Evolutionary conservation across 441 rosid genomes (phyloP).

Genomic region (Eruca vesicaria): DNA sequence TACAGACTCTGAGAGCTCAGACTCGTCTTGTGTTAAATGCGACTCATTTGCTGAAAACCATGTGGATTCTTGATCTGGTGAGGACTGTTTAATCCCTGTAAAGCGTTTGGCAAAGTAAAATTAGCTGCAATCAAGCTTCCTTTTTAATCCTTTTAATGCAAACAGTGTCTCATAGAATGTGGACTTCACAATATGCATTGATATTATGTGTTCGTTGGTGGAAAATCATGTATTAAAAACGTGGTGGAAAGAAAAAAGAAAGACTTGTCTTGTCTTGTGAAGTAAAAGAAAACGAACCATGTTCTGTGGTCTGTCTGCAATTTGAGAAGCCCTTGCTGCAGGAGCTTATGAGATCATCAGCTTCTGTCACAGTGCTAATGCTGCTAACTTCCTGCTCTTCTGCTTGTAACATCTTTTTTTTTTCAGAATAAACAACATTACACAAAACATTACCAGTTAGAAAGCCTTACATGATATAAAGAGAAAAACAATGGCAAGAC

Average conservation of each 20-base stretch:
- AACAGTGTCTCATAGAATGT: constrained; percentile 3
- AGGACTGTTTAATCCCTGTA: constrained; percentile 40
- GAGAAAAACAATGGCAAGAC: background rate
- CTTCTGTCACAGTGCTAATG: constrained; percentile 34
- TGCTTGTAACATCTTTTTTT: constrained; percentile 22
- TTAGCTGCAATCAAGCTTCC: constrained; percentile 9
- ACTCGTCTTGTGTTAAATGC: constrained; percentile 36
- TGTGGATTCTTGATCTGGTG: constrained; percentile 27
- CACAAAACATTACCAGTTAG: constrained; percentile 1
- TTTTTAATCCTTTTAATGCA: background rate
- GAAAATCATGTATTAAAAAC: background rate
- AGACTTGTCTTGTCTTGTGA: background rate
- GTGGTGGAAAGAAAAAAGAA: background rate
- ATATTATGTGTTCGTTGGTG: background rate
- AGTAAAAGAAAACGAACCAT: constrained; percentile 22
- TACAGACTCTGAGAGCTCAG: constrained; percentile 52
- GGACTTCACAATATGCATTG: background rate
- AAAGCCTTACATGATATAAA: background rate
- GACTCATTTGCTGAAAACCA: constrained; percentile 33
- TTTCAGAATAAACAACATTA: constrained; percentile 1
- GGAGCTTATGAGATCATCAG: constrained; percentile 31
- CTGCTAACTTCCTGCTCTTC: constrained; percentile 34
- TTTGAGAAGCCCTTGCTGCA: constrained; percentile 26
- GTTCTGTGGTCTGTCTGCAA: constrained; percentile 11
- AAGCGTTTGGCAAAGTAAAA: background rate